Evolutionary conservation across 306 rosid genomes (phyloP).

Genomic region (Sophora flavescens): DNA sequence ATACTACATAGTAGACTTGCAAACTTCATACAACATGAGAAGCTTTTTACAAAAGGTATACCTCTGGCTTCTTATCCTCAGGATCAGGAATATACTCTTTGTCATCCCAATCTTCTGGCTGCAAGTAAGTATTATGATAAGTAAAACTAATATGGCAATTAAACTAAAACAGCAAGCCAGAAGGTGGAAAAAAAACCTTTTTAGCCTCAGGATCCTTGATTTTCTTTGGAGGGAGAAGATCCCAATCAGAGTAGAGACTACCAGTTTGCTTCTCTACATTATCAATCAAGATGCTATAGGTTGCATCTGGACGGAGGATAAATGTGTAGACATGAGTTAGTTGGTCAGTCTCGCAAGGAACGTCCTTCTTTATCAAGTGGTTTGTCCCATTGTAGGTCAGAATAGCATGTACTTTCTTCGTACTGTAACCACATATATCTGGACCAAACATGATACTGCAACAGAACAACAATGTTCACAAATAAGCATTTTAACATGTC

Average conservation of each 20-base stretch:
- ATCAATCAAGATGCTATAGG: slow-evolving; percentile 90
- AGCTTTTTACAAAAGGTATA: slow-evolving; percentile 36
- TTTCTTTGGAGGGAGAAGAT: slow-evolving; percentile 88
- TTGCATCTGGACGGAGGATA: slow-evolving; percentile 93
- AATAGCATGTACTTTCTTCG: slow-evolving; percentile 99
- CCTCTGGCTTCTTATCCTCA: slow-evolving; percentile 98
- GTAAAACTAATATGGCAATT: slow-evolving; percentile 26
- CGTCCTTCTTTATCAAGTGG: slow-evolving; percentile 98
- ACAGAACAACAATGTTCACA: slow-evolving; percentile 28
- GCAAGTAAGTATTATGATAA: slow-evolving; percentile 37
- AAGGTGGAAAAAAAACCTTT: slow-evolving; percentile 56
- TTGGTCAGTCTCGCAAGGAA: slow-evolving; percentile 98
- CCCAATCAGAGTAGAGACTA: slow-evolving; percentile 95
- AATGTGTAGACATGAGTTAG: slow-evolving; percentile 94
- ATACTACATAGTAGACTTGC: not conserved
- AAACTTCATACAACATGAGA: slow-evolving; percentile 10
- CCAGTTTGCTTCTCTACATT: slow-evolving; percentile 96
- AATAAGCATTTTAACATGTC: slow-evolving; percentile 33
- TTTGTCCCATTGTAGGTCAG: slow-evolving; percentile 80
- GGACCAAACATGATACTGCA: slow-evolving; percentile 99
- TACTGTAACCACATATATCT: slow-evolving; percentile 97
- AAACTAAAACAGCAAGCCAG: not conserved
- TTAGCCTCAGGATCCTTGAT: slow-evolving; percentile 97
- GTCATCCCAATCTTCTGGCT: slow-evolving; percentile 99
- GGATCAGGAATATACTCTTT: slow-evolving; percentile 95